Conservation (phyloP, 352 stramenopile species). For the Pythium rhizo-oryzae region DNA sequence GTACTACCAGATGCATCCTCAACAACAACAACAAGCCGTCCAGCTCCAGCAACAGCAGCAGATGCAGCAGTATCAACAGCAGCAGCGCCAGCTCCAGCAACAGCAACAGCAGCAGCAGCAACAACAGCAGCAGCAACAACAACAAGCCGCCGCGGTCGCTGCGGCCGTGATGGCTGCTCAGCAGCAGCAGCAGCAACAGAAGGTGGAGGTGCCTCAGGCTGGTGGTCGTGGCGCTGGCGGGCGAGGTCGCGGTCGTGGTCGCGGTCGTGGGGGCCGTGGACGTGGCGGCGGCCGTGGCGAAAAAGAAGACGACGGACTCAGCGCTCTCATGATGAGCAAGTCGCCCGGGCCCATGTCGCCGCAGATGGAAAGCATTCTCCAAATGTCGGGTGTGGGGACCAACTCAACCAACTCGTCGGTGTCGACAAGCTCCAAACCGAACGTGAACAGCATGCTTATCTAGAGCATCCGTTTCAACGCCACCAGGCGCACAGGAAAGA, state of each 20-base stretch:
- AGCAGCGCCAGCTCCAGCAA: conserved; percentile 35
- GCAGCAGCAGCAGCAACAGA: conserved; percentile 32
- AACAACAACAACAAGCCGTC: conserved; percentile 27
- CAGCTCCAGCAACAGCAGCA: conserved; percentile 48
- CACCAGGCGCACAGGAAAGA: background rate
- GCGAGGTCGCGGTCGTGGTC: conserved; percentile 16
- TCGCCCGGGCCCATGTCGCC: conserved; percentile 11
- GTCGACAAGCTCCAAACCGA: background rate
- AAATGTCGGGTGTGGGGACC: conserved; percentile 15
- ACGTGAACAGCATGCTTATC: conserved; percentile 19
- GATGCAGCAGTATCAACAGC: conserved; percentile 40
- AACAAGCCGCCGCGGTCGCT: conserved; percentile 34
- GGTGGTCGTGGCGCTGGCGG: conserved; percentile 10
- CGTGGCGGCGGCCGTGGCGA: conserved; percentile 6
- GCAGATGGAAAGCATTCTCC: conserved; percentile 23
- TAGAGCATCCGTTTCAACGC: background rate
- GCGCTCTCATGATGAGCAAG: conserved; percentile 23
- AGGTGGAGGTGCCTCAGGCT: conserved; percentile 21
- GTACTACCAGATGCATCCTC: conserved; percentile 57
- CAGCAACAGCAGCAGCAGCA: conserved; percentile 39
- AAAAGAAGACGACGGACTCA: conserved; percentile 24
- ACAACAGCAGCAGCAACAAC: conserved; percentile 54
- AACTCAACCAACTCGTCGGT: conserved; percentile 1
- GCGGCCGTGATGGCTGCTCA: conserved; percentile 40
- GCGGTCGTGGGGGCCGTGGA: conserved; percentile 8